Conservation (phyloP, 2,329 filamentous ascomycete species). For the Trichoderma sp. region DNA sequence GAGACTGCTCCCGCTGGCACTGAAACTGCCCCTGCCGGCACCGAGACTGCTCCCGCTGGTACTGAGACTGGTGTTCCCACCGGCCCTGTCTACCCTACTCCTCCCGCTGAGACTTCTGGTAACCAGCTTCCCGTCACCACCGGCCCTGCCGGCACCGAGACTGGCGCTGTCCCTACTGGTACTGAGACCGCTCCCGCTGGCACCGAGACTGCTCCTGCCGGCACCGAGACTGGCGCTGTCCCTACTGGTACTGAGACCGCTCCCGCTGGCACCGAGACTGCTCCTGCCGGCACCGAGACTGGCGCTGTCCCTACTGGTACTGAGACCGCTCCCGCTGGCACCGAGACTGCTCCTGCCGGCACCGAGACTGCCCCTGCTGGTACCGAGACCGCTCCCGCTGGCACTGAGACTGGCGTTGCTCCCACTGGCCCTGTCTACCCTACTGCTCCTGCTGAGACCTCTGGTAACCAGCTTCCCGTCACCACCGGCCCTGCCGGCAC, state of each 20-base stretch:
- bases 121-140: slow-evolving; percentile 20
- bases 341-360: neutral
- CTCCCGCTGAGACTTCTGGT: slow-evolving; percentile 30
- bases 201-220: neutral
- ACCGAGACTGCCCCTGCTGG: neutral
- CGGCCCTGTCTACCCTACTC: neutral
- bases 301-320: neutral
- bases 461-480: neutral
- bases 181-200: slow-evolving; percentile 29
- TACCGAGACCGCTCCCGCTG: slow-evolving; percentile 13
- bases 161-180: neutral
- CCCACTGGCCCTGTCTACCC: too few species aligned
- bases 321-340: neutral
- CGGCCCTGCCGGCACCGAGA: slow-evolving; percentile 11
- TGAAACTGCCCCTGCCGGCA: neutral
- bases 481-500: neutral
- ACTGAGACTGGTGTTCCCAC: neutral
- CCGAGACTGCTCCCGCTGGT: too few species aligned
- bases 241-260: neutral
- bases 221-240: too few species aligned
- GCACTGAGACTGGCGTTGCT: neutral
- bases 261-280: slow-evolving; percentile 7
- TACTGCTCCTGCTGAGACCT: slow-evolving; percentile 1
- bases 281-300: neutral
- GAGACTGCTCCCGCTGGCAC: neutral